These are phyloP conservation scores for Ophiostoma australiae DNA, from an alignment of 2,329 filamentous ascomycete genomes.

Conservation along the genomic window DNA sequence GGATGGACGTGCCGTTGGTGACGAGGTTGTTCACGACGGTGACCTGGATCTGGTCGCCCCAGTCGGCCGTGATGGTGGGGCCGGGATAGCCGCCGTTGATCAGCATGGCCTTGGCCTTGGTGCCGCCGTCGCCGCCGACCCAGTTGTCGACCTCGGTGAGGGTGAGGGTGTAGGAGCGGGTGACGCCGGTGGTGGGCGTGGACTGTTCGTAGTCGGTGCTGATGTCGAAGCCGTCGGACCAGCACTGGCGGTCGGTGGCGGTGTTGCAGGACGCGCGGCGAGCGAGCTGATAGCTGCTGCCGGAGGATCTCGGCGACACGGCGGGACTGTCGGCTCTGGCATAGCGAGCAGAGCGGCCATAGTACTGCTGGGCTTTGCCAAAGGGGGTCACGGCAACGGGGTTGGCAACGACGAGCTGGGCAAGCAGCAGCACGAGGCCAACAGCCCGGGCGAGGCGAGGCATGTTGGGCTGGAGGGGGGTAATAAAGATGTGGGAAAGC, in stretches of 20 bases:
- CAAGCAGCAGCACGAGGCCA: slow-evolving; percentile 1
- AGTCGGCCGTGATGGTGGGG: slow-evolving; percentile 32
- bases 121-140: slow-evolving; percentile 26
- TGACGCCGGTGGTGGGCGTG: slow-evolving; percentile 26
- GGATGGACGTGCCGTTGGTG: slow-evolving; percentile 42
- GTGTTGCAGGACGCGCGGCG: slow-evolving; percentile 26
- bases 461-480: neutral
- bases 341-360: neutral
- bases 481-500: neutral
- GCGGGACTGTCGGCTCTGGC: neutral
- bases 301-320: neutral
- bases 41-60: slow-evolving; percentile 51
- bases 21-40: slow-evolving; percentile 61
- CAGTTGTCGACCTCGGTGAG: slow-evolving; percentile 28
- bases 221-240: slow-evolving; percentile 28
- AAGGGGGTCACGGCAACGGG: neutral
- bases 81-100: slow-evolving; percentile 26
- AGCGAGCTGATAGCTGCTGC: neutral
- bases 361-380: neutral
- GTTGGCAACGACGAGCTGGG: neutral
- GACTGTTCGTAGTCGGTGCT: slow-evolving; percentile 29
- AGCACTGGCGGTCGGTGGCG: slow-evolving; percentile 26
- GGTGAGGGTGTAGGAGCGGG: slow-evolving; percentile 26
- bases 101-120: slow-evolving; percentile 29
- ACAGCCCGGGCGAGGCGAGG: neutral